Evolutionary conservation across 129 eudicot species (phyloP).

Genomic region (Centrapalus pauciflorus): DNA sequence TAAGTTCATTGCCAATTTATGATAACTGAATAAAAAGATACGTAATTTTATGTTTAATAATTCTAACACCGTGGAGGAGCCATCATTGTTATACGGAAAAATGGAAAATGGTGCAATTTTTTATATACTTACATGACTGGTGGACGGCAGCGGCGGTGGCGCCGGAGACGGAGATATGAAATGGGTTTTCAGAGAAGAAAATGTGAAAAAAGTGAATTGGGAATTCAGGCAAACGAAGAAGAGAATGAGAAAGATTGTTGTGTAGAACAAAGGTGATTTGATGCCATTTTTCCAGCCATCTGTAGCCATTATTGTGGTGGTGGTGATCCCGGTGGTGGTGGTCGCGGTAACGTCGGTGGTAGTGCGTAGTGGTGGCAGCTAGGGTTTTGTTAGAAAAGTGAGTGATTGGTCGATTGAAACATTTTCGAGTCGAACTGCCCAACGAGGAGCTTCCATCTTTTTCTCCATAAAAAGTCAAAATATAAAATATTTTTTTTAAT

Average conservation of each 20-base stretch:
- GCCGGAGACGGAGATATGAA: conserved; percentile 4
- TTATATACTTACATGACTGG: conserved; percentile 21
- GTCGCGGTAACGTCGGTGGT: neutral
- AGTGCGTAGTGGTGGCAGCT: conserved; percentile 3
- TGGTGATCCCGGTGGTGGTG: conserved; percentile 4
- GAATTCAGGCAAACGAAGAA: conserved; percentile 37
- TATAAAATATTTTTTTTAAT: neutral
- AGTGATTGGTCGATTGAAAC: conserved; percentile 17
- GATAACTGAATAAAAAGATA: neutral
- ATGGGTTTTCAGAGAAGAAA: conserved; percentile 24
- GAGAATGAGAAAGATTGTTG: conserved; percentile 34
- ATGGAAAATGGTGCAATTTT: too few species aligned
- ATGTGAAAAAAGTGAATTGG: conserved; percentile 32
- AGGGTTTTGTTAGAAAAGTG: conserved; percentile 27
- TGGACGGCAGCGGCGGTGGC: conserved; percentile 11
- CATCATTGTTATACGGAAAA: neutral
- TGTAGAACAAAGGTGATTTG: conserved; percentile 24
- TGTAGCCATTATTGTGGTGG: conserved; percentile 16
- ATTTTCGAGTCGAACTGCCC: neutral
- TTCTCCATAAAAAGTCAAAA: neutral
- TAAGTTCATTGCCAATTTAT: neutral
- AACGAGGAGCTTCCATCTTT: conserved; percentile 14
- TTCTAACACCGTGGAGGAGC: neutral
- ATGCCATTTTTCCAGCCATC: conserved; percentile 12
- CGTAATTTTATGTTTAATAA: neutral